Conservation (phyloP, 1,139 yeast species). For the Saccharomyces hybrid region DNA sequence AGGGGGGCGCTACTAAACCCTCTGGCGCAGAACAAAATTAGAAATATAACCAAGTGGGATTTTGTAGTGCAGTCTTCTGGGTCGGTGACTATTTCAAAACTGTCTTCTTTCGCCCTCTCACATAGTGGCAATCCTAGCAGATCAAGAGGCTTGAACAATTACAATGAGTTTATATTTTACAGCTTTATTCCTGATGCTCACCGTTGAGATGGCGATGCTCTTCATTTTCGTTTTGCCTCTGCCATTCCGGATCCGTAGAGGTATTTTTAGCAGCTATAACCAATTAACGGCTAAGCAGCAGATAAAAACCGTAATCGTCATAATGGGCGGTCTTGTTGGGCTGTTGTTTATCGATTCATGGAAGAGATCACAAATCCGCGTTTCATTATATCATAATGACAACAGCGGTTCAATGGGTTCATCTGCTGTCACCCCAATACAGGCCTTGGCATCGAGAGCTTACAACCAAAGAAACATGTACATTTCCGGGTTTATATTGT, state of each 20-base stretch:
- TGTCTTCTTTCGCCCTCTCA: not conserved
- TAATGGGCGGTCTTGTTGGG: conserved; percentile 40
- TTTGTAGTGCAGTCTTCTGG: not conserved
- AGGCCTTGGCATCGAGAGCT: conserved; percentile 37
- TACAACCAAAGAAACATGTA: conserved; percentile 66
- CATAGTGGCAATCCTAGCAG: not conserved
- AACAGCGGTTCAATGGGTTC: conserved; percentile 5
- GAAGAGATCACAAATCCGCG: conserved; percentile 37
- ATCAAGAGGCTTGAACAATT: not conserved
- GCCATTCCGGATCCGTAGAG: conserved; percentile 47
- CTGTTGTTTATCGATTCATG: conserved; percentile 56
- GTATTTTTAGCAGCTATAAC: conserved; percentile 37
- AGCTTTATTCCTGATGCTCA: conserved; percentile 34
- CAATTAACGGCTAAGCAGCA: conserved; percentile 35
- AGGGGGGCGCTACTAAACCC: not conserved
- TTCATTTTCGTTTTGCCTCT: conserved; percentile 52
- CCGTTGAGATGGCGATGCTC: conserved; percentile 47
- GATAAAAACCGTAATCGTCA: conserved; percentile 42
- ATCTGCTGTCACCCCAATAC: conserved; percentile 14
- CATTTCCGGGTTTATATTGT: conserved; percentile 61
- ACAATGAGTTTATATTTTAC: conserved; percentile 34
- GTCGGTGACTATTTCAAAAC: too few relatives aligned
- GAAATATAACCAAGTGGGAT: not conserved
- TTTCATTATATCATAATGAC: conserved; percentile 18
- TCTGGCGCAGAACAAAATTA: not conserved